These are phyloP conservation scores for Brassica rapa DNA, from an alignment of 345 rosid species.

Conservation along the genomic window DNA sequence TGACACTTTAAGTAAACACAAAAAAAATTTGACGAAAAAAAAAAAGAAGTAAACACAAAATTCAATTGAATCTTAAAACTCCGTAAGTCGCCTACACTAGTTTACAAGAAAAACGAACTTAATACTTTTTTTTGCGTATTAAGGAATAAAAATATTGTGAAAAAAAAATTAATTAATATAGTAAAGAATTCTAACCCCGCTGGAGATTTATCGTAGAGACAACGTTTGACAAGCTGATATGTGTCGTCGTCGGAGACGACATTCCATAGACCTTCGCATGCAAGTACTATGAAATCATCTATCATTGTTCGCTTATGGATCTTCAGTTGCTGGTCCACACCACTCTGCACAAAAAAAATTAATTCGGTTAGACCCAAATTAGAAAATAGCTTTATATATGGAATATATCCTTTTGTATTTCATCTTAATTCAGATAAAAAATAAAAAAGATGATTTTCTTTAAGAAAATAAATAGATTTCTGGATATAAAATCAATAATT, in stretches of 20 bases:
- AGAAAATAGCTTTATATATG: too few relatives aligned
- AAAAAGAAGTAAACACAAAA: background rate
- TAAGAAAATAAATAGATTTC: too few relatives aligned
- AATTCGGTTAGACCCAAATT: background rate
- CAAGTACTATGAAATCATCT: conserved; percentile 72
- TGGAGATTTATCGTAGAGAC: conserved; percentile 47
- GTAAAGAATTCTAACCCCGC: background rate
- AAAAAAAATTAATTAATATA: background rate
- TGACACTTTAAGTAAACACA: background rate
- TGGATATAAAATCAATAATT: background rate
- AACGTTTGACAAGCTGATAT: conserved; percentile 56
- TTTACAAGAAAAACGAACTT: background rate
- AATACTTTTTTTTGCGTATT: background rate
- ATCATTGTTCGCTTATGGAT: conserved; percentile 39
- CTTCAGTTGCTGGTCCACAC: conserved; percentile 15
- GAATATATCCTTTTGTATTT: too few relatives aligned
- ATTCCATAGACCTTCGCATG: conserved; percentile 80
- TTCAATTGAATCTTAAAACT: background rate
- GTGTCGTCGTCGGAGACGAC: conserved; percentile 68
- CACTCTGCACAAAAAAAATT: conserved; percentile 16
- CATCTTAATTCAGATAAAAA: background rate
- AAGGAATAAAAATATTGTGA: background rate
- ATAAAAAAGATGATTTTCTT: too few relatives aligned
- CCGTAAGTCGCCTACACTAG: background rate
- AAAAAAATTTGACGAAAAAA: too few relatives aligned